Base-by-base conservation (phyloP, 805 yeast genomes). In the Cyberlindnera galapagoensis region DNA sequence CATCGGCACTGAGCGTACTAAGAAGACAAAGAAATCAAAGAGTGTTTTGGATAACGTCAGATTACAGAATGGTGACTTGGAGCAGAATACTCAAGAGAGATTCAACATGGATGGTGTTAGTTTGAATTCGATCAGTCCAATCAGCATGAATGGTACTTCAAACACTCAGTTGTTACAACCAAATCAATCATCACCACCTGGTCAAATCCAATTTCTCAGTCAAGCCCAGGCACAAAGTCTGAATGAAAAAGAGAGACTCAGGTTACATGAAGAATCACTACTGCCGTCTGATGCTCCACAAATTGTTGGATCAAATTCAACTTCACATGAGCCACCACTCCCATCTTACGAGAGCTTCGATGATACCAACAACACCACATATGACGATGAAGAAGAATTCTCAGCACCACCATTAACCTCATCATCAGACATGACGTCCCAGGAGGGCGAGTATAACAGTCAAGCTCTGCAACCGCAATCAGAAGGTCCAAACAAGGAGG, bases 1-100 rank as follows among this genome's bases (percentile, higher is more conserved):
- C 15, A 68, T 87, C 18, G 97, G 97, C 4, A 86, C 94, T 0
- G 80, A 74, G 44, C 62, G 90, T 41, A 25, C 36, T 30, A 43
- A 44, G 27, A 23, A 36, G 31, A 35, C 34, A 16, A n/a, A 17
- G 12, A 14, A 28, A 8, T 29, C 25, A 17, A 22, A 34, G 25
- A 35, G 37, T 18, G 34, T 31, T 27, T 24, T 39, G 17, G 21
- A 36, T 8, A 33, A 33, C 22, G 34, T 39, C 9, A 13, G 26
- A 18, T 25, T 38, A 26, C n/a, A 15, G 20, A 24, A 18, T 17
- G n/a, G 9, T 13, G 23, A 18, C 4, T 9, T 18, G 7, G 5
- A 21, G 11, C 17, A 15, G 13, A 14, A 21, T 21, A 21, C 14
- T 12, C 23, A 22, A 6, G 34, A 32, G 17, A 18, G 25, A 9